Percentiles rank a stretch among this genome's conserved stretches.
Conservation (phyloP, 2,329 filamentous ascomycete genomes). For the Thermoascus crustaceus region DNA sequence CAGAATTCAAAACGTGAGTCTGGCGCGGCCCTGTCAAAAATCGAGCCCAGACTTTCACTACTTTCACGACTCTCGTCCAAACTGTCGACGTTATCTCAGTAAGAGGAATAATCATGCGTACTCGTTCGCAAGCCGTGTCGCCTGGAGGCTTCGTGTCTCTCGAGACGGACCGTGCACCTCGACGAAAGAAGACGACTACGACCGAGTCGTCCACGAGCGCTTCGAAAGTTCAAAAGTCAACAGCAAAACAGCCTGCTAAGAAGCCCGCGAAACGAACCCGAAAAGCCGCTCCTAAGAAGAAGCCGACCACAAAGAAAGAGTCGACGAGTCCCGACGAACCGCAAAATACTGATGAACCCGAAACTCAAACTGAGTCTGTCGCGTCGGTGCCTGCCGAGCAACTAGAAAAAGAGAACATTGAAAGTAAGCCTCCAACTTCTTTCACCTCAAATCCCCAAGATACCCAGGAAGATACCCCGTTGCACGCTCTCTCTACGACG, state of each 20-base stretch:
- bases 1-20: too few relatives aligned
- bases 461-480: neutral
- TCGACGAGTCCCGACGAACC: neutral
- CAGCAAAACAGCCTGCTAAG: neutral
- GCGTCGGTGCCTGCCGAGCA: neutral
- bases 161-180: slow-evolving; percentile 14
- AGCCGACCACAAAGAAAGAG: neutral
- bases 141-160: slow-evolving; percentile 26
- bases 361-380: neutral
- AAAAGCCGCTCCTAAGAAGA: neutral
- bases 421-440: slow-evolving; percentile 10
- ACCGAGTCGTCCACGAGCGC: neutral
- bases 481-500: slow-evolving; percentile 6
- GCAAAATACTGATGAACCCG: neutral
- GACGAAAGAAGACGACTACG: slow-evolving; percentile 11
- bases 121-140: slow-evolving; percentile 30
- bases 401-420: slow-evolving; percentile 3
- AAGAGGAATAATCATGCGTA: too few relatives aligned
- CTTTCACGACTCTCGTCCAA: too few relatives aligned
- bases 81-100: too few relatives aligned
- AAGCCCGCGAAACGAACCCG: slow-evolving; percentile 1
- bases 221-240: neutral
- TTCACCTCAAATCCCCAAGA: neutral
- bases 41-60: too few relatives aligned
- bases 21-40: too few relatives aligned